Evolutionary conservation across 2,329 filamentous ascomycete species (phyloP).

Genomic region (Aotearoamyces nothofagi): DNA sequence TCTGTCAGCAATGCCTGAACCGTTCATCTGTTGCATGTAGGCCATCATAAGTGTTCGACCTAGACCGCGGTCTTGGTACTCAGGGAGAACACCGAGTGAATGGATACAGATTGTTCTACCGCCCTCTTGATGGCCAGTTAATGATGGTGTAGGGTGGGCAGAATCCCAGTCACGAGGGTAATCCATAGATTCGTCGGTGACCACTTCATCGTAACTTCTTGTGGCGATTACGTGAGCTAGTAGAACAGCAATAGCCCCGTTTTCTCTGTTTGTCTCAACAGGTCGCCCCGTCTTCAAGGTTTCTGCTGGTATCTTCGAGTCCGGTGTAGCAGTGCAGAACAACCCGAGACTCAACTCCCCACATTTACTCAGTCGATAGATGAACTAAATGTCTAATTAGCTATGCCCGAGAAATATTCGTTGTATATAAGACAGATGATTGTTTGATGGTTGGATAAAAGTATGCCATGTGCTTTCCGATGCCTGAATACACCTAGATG

Average conservation of each 20-base stretch:
- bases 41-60: constrained; percentile 60
- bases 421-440: too few relatives aligned
- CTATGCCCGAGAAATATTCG: too few relatives aligned
- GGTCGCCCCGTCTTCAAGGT: constrained; percentile 38
- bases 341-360: constrained; percentile 67
- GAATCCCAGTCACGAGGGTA: constrained; percentile 53
- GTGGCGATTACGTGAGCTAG: constrained; percentile 69
- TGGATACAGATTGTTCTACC: constrained; percentile 70
- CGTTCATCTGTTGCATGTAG: constrained; percentile 64
- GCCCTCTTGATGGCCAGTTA: constrained; percentile 53
- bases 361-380: constrained; percentile 60
- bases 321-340: constrained; percentile 49
- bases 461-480: too few relatives aligned
- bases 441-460: too few relatives aligned
- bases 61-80: constrained; percentile 58
- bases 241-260: constrained; percentile 43
- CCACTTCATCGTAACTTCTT: constrained; percentile 42
- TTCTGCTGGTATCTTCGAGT: constrained; percentile 31
- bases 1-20: constrained; percentile 52
- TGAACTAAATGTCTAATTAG: too few relatives aligned
- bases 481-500: too few relatives aligned
- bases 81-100: constrained; percentile 65
- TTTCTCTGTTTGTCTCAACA: constrained; percentile 42
- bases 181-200: constrained; percentile 67
- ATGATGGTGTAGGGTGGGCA: constrained; percentile 25